Conservation (phyloP, 176 grass and related monocot species). For the Rhynchospora pubera region DNA sequence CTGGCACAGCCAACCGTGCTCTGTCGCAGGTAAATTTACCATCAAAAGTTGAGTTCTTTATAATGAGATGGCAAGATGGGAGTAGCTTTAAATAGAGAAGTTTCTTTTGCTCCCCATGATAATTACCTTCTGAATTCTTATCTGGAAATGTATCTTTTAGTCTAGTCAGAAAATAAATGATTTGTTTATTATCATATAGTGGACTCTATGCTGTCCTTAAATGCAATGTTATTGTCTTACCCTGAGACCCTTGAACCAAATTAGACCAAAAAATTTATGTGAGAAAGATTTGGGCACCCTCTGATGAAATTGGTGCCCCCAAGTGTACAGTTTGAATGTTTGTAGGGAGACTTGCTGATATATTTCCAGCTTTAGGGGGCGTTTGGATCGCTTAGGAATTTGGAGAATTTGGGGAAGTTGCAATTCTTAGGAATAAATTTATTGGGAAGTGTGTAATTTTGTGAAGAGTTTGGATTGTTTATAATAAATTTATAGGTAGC, state of each 20-base stretch:
- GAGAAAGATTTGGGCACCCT: background rate
- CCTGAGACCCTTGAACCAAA: background rate
- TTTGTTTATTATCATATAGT: background rate
- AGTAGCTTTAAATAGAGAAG: background rate
- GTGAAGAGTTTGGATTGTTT: no score
- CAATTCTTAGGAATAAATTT: no score
- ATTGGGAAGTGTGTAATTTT: no score
- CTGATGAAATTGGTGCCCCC: background rate
- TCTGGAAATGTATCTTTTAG: background rate
- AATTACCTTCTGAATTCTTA: background rate
- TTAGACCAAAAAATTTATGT: background rate
- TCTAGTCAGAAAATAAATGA: background rate
- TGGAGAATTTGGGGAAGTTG: no score
- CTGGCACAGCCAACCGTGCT: slow-evolving; percentile 70
- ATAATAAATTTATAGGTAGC: no score
- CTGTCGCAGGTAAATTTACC: slow-evolving; percentile 55
- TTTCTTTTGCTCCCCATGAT: background rate
- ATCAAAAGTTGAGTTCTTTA: background rate
- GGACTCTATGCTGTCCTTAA: background rate
- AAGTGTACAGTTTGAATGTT: background rate
- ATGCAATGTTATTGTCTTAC: background rate
- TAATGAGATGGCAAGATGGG: background rate
- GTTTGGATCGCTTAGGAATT: no score
- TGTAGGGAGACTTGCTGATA: background rate
- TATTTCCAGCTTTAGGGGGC: background rate